Percentiles rank a stretch among this genome's conserved stretches.
These are phyloP conservation scores for Suillus americanus DNA, from an alignment of 768 basidiomycete genomes.

Conservation along the genomic window DNA sequence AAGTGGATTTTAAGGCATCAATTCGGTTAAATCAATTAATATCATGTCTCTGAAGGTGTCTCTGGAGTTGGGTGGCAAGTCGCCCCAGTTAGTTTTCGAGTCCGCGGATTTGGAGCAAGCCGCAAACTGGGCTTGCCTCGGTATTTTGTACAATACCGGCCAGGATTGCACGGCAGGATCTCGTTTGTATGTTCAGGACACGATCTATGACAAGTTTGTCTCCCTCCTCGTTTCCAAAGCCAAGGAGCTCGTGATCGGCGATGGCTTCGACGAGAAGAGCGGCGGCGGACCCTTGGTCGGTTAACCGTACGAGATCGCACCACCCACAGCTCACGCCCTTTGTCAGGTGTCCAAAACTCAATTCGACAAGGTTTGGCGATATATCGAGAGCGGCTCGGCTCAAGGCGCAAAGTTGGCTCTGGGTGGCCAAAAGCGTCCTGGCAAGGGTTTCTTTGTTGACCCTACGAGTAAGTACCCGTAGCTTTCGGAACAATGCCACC, in stretches of 20 bases:
- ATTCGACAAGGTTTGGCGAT: slow-evolving; percentile 83
- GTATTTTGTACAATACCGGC: slow-evolving; percentile 87
- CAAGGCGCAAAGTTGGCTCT: slow-evolving; percentile 78
- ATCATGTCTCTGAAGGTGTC: slow-evolving; percentile 55
- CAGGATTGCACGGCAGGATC: slow-evolving; percentile 95
- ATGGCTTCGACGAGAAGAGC: slow-evolving; percentile 74
- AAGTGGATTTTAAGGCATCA: not conserved
- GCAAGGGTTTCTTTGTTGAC: slow-evolving; percentile 86
- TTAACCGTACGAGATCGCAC: slow-evolving; percentile 13
- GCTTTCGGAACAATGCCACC: slow-evolving; percentile 7
- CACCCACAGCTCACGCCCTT: slow-evolving; percentile 3
- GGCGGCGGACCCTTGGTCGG: slow-evolving; percentile 84
- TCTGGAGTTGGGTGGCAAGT: slow-evolving; percentile 93
- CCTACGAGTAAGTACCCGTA: slow-evolving; percentile 69
- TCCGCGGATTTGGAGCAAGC: slow-evolving; percentile 87
- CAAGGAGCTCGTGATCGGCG: slow-evolving; percentile 69
- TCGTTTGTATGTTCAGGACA: slow-evolving; percentile 84
- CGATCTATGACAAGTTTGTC: slow-evolving; percentile 84
- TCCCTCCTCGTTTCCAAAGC: slow-evolving; percentile 62
- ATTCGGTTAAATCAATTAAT: slow-evolving; percentile 8
- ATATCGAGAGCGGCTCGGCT: slow-evolving; percentile 82
- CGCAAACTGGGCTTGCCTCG: slow-evolving; percentile 82
- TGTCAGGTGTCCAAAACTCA: slow-evolving; percentile 78
- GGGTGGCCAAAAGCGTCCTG: slow-evolving; percentile 77
- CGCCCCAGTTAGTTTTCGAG: slow-evolving; percentile 85